Base-by-base conservation (phyloP, 2,329 filamentous ascomycete species). In the Claviceps sp. region DNA sequence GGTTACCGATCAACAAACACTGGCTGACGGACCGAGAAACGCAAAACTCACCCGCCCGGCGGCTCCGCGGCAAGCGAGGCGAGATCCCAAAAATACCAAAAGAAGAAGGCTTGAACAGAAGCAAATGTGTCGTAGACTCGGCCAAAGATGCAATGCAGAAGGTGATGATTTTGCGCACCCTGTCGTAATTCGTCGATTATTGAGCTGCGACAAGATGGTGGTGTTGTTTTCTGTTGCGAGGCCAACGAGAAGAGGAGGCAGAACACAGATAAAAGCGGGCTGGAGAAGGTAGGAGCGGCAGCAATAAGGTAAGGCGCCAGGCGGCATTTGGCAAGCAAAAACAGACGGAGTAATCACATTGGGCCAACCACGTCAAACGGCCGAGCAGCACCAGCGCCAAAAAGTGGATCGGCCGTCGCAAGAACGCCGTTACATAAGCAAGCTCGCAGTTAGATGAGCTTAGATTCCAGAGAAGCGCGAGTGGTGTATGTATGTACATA, bases 191-290 rank as follows among this genome's bases (percentile, higher is more conserved):
- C 50, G 56, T 57, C 57, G 58, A 61, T 48, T 58, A 58, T 62
- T 55, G 53, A 54, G 57, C 52, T 57, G 53, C 54, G 55, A 58
- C 53, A 57, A 61, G 45, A 36, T 68, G 64, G 68, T 68, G 65
- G 68, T 60, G 59, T 68, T 68, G 62, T 66, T 65, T 67, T 66
- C 61, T 68, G 66, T 69, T 70, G 68, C 68, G 68, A 68, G 68
- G 68, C 66, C 67, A 70, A 70, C 67, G 65, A 63, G 61, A 59
- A 59, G 61, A 62, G 62, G 62, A 59, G 56, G 60, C 59, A 60
- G 63, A 57, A 58, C 55, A 53, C 61, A 63, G 9, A 45, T n/a
- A 53, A 42, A 51, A 51, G 55, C 53, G 53, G 52, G 52, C 52
- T 50, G 47, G 43, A 36, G 22, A 16, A 45, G 43, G 44, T 44